Conservation (phyloP, 2,329 filamentous ascomycete genomes). For the Colletotrichum sp. region DNA sequence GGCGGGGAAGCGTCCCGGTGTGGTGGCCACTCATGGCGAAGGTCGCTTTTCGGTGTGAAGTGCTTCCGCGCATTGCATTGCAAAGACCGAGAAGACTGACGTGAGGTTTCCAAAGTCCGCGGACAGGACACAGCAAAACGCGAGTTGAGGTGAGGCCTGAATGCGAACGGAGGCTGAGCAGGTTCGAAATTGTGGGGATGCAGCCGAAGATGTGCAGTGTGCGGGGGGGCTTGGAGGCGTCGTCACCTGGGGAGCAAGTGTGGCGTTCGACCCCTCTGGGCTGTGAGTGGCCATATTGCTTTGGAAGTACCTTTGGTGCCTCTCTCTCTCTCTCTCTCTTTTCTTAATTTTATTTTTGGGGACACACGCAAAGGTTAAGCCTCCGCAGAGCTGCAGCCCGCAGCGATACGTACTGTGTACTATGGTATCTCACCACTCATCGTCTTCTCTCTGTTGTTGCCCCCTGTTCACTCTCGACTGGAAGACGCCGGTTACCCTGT, state of each 20-base stretch:
- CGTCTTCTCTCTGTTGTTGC: neutral
- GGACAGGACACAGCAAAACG: neutral
- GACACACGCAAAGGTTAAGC: neutral
- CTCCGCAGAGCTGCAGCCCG: neutral
- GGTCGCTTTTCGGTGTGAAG: neutral
- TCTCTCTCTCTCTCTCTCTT: neutral
- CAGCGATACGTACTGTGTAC: neutral
- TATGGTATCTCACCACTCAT: neutral
- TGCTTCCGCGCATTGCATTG: neutral
- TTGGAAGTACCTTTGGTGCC: neutral
- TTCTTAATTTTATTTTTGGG: constrained; percentile 9
- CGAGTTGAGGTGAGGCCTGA: neutral
- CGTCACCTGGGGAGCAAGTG: constrained; percentile 11
- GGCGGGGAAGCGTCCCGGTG: neutral
- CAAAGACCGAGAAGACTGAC: neutral
- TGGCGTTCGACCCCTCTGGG: neutral
- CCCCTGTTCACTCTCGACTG: neutral
- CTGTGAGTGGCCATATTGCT: neutral
- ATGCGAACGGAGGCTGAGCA: constrained; percentile 14
- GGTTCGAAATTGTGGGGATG: neutral
- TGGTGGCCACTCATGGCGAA: neutral
- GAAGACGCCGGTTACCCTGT: constrained; percentile 16
- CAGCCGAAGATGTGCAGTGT: neutral
- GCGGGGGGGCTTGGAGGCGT: constrained; percentile 2
- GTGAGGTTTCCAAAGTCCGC: neutral